Percentiles rank a stretch among this genome's conserved stretches.
Evolutionary conservation across 2,329 filamentous ascomycete genomes (phyloP).

Genomic region (Ophiostoma sp.): DNA sequence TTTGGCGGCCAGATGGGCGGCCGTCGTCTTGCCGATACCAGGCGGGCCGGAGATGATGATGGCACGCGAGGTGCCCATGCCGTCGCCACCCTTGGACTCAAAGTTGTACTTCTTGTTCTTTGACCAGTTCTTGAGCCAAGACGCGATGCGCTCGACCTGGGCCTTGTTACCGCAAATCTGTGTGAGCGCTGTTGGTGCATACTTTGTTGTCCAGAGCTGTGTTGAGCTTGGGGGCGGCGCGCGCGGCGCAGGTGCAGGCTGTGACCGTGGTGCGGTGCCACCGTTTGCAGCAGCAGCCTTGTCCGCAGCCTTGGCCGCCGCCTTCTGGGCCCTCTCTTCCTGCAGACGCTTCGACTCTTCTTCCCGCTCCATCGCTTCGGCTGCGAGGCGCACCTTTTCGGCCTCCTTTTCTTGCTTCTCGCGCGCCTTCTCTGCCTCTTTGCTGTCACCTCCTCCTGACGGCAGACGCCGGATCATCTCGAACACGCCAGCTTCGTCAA

Average conservation of each 20-base stretch:
- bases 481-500: conserved; percentile 88
- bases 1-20: conserved; percentile 88
- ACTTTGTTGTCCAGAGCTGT: conserved; percentile 89
- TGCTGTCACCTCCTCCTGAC: conserved; percentile 78
- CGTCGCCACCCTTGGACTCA: conserved; percentile 75
- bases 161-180: conserved; percentile 96
- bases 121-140: conserved; percentile 78
- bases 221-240: conserved; percentile 38
- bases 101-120: conserved; percentile 76
- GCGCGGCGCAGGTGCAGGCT: conserved; percentile 28
- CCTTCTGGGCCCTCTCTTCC: conserved; percentile 50
- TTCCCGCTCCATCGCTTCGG: conserved; percentile 80
- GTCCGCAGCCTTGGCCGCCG: conserved; percentile 41
- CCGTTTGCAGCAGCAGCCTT: conserved; percentile 19
- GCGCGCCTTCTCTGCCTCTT: conserved; percentile 77
- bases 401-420: conserved; percentile 83
- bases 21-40: conserved; percentile 95
- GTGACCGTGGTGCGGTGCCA: background rate
- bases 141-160: conserved; percentile 81
- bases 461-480: conserved; percentile 76
- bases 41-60: conserved; percentile 93
- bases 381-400: conserved; percentile 72
- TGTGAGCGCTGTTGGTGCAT: conserved; percentile 74
- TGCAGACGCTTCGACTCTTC: conserved; percentile 57
- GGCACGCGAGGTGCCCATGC: conserved; percentile 75